Conservation (phyloP, 106 monocot species). For the Platanthera zijinensis region DNA sequence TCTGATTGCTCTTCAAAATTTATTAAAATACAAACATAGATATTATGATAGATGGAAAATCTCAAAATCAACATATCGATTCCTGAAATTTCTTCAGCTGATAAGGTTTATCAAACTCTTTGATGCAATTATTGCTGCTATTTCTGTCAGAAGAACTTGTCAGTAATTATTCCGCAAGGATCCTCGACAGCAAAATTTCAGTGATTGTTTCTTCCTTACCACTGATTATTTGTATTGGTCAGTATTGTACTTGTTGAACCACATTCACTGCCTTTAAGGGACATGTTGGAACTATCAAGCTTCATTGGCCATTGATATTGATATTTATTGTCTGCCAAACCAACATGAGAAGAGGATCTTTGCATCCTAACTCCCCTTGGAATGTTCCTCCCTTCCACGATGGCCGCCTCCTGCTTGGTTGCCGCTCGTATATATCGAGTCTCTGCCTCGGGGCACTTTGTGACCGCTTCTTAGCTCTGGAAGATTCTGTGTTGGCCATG, state of each 20-base stretch:
- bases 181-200: conserved; percentile 4
- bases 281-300: conserved; percentile 42
- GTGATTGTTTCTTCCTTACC: too few relatives aligned
- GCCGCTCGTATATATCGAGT: conserved; percentile 31
- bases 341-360: conserved; percentile 43
- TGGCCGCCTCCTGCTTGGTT: conserved; percentile 29
- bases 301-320: conserved; percentile 56
- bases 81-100: background rate
- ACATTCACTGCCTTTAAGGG: conserved; percentile 55
- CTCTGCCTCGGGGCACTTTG: conserved; percentile 66
- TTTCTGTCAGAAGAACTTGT: background rate
- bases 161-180: conserved; percentile 21
- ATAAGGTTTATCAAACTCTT: background rate
- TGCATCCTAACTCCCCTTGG: conserved; percentile 47
- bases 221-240: conserved; percentile 20
- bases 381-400: conserved; percentile 35
- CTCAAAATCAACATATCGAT: background rate
- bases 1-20: background rate
- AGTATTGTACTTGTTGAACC: conserved; percentile 48
- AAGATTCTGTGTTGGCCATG: conserved; percentile 82
- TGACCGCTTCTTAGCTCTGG: conserved; percentile 48
- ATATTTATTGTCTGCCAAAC: conserved; percentile 27
- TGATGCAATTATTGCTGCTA: conserved; percentile 1
- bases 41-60: background rate
- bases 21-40: background rate